phyloP scores from a whole-genome alignment of 2,329 filamentous ascomycete species.

The Exophiala mesophila region DNA sequence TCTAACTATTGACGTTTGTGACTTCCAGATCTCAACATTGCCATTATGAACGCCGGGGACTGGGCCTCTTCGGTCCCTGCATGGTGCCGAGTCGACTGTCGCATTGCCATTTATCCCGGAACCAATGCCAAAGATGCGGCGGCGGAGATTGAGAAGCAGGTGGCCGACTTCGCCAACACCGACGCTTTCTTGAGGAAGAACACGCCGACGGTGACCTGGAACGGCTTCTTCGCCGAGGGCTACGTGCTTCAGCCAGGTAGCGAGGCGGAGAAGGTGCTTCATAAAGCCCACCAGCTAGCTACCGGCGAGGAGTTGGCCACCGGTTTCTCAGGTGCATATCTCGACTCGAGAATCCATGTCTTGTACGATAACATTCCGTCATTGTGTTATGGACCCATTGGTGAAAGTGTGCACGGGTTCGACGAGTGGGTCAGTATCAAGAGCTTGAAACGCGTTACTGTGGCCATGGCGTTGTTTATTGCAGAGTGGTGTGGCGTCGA shows the following conservation, averaged over 20 bases:
- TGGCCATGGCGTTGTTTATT: constrained; percentile 21
- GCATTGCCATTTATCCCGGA: constrained; percentile 19
- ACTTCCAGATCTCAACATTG: constrained; percentile 19
- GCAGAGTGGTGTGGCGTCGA: constrained; percentile 22
- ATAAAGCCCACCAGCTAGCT: constrained; percentile 24
- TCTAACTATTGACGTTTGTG: not conserved
- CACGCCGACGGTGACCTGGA: constrained; percentile 26
- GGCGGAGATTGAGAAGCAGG: constrained; percentile 29
- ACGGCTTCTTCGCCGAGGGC: constrained; percentile 26
- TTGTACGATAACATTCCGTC: constrained; percentile 21
- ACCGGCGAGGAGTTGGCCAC: constrained; percentile 20
- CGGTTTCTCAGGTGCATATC: constrained; percentile 16
- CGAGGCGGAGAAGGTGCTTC: constrained; percentile 21
- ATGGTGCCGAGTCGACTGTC: constrained; percentile 22
- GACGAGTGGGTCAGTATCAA: constrained; percentile 49
- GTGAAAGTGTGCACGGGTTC: constrained; percentile 46
- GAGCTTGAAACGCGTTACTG: constrained; percentile 29
- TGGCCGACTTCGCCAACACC: constrained; percentile 26
- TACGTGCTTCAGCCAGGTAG: constrained; percentile 28
- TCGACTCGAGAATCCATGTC: constrained; percentile 18
- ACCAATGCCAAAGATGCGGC: constrained; percentile 20
- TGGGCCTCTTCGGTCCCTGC: constrained; percentile 21
- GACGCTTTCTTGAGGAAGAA: constrained; percentile 28
- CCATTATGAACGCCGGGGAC: constrained; percentile 22
- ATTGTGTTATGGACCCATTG: constrained; percentile 18